These are phyloP conservation scores for Rhodosporidiobolus odoratus DNA, from an alignment of 768 basidiomycete species.

Conservation along the genomic window DNA sequence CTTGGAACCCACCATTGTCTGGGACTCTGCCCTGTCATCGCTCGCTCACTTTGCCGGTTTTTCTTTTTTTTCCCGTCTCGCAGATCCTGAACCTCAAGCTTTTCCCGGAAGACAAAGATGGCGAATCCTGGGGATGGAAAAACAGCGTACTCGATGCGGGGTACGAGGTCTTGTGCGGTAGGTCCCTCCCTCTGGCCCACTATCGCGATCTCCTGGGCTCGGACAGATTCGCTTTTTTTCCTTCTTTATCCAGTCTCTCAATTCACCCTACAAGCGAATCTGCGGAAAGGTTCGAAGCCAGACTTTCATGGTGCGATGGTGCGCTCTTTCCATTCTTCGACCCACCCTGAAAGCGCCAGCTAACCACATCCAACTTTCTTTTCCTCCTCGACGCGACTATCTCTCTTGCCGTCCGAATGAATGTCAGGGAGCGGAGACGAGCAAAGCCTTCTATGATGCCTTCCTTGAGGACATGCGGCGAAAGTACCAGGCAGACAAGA, in stretches of 20 bases:
- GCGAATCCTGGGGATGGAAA: slow-evolving; percentile 70
- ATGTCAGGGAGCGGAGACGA: slow-evolving; percentile 24
- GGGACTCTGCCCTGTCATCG: slow-evolving; percentile 2
- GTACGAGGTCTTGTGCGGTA: slow-evolving; percentile 80
- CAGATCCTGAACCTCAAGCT: slow-evolving; percentile 59
- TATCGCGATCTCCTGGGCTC: too few relatives aligned
- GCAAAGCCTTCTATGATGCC: slow-evolving; percentile 28
- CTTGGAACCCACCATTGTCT: background rate
- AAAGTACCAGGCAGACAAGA: slow-evolving; percentile 26
- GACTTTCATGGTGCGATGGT: slow-evolving; percentile 91
- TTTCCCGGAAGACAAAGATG: slow-evolving; percentile 43
- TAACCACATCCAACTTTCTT: too few relatives aligned
- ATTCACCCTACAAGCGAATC: slow-evolving; percentile 85
- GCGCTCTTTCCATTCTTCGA: background rate
- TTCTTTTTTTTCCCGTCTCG: slow-evolving; percentile 2
- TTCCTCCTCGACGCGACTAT: background rate
- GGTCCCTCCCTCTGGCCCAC: slow-evolving; percentile 33
- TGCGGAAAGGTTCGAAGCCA: slow-evolving; percentile 75
- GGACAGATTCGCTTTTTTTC: too few relatives aligned
- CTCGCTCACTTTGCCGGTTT: background rate
- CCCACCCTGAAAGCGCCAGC: too few relatives aligned
- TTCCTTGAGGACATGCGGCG: slow-evolving; percentile 24
- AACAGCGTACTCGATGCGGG: slow-evolving; percentile 75
- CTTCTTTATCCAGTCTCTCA: slow-evolving; percentile 62
- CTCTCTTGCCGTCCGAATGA: background rate